Percentiles rank a stretch among this genome's conserved stretches.
Conservation (phyloP, 139 green algal genomes). For the Tetraselmis striata region DNA sequence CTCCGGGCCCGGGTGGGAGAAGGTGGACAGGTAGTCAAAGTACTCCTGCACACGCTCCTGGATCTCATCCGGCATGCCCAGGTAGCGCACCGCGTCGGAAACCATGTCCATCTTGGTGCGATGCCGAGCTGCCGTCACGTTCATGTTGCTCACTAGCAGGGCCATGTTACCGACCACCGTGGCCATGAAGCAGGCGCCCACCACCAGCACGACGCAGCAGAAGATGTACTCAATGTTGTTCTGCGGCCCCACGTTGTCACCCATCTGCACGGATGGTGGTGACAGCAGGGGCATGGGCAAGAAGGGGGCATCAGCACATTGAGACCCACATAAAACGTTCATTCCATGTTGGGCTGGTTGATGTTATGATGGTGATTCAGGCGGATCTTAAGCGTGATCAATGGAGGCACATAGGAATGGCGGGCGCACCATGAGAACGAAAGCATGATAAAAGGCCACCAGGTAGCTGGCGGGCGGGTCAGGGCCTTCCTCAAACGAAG, state of each 20-base stretch:
- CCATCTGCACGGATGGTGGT: too few species aligned
- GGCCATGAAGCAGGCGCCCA: constrained; percentile 56
- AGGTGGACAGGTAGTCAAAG: constrained; percentile 43
- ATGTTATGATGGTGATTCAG: too few species aligned
- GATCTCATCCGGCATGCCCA: constrained; percentile 27
- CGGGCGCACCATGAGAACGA: constrained; percentile 42
- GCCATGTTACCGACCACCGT: constrained; percentile 53
- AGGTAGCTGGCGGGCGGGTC: constrained; percentile 18
- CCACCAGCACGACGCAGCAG: constrained; percentile 35
- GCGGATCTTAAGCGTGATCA: too few species aligned
- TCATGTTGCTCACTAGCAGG: constrained; percentile 55
- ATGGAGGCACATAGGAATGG: too few species aligned
- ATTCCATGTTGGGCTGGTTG: too few species aligned
- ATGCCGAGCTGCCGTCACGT: constrained; percentile 43
- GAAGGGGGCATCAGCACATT: constrained; percentile 10
- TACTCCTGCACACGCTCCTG: constrained; percentile 28
- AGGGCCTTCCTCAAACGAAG: neutral
- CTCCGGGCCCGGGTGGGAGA: constrained; percentile 47
- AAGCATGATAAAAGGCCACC: constrained; percentile 30
- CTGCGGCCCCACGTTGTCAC: constrained; percentile 21
- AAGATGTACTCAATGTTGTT: constrained; percentile 19
- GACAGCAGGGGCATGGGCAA: too few species aligned
- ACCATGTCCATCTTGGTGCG: constrained; percentile 57
- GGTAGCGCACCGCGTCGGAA: constrained; percentile 46
- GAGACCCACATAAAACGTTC: too few species aligned